phyloP scores from a whole-genome alignment of 768 basidiomycete genomes.

The Gymnopilus junonius region DNA sequence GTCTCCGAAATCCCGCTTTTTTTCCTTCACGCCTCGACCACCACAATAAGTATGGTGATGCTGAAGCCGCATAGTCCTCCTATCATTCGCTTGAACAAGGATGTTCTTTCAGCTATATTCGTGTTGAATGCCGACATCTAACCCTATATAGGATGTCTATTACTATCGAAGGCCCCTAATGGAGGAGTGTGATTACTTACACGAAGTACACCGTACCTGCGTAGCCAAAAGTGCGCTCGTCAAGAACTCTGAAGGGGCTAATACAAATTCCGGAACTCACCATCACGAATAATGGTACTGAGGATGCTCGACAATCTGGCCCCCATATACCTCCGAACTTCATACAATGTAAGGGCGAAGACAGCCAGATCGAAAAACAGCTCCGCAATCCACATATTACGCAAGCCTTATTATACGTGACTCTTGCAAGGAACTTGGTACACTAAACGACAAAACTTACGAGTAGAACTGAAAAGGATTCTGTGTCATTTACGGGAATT shows the following conservation, averaged over 20 bases:
- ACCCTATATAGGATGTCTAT: not conserved
- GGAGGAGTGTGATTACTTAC: not conserved
- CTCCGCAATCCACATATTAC: conserved; percentile 20
- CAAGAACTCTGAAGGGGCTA: too few relatives aligned
- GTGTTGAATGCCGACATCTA: conserved; percentile 3
- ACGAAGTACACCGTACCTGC: conserved; percentile 8
- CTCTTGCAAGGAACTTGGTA: not conserved
- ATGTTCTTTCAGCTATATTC: not conserved
- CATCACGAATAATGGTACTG: conserved; percentile 1
- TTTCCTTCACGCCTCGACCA: too few relatives aligned
- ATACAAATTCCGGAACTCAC: not conserved
- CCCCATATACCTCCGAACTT: conserved; percentile 5
- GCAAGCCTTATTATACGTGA: conserved; percentile 13
- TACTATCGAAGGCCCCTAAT: not conserved
- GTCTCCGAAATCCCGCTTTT: too few relatives aligned
- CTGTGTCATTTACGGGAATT: not conserved
- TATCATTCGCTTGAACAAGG: not conserved
- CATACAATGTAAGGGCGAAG: conserved; percentile 25
- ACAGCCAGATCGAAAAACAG: conserved; percentile 24
- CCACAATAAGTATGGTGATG: too few relatives aligned
- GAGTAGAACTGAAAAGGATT: not conserved
- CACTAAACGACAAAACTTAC: not conserved
- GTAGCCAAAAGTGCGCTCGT: not conserved
- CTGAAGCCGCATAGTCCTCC: too few relatives aligned
- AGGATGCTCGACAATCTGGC: not conserved